Base-by-base conservation (phyloP, 768 basidiomycete species). In the Suillus brevipes region DNA sequence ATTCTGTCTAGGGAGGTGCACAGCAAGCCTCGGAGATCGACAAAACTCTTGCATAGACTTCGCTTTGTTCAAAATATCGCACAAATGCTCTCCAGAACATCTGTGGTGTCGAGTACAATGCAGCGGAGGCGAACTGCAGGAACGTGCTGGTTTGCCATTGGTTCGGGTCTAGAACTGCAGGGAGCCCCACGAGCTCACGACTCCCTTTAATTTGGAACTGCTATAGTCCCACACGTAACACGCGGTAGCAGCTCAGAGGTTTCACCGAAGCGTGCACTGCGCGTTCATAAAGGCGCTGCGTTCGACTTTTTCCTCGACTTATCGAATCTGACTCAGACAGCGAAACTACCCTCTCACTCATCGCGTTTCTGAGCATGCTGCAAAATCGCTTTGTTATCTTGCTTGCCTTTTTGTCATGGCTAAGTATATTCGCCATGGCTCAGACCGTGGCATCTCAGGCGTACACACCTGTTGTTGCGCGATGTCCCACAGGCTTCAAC, bases 401-500 rank as follows among this genome's bases (percentile, higher is more conserved):
- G 34, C 25, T 64, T 7, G 60, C 49, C 0, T 16, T 69, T 2
- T 28, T 43, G 0, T 7, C 53, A 55, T 68, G 59, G 67, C 61
- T 64, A 2, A 31, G 34, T 20, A 18, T 34, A 23, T 62, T 5
- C 16, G 70, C 57, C 13, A 40, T 64, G 28, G 72, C 73, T 6
- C 73, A 77, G 38, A 66, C 60, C n/a, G 36, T 71, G 18, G 69
- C 74, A 20, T 77, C 74, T 6, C 61, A 57, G 23, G 70, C 67
- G 0, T 77, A 76, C 49, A 73, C 69, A 0, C 75, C 76, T 1
- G 31, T 67, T 4, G 58, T 65, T 14, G 70, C 52, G 2, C 1
- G 60, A 4, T 77, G 76, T 42, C 70, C 75, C 0, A 20, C 62
- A 1, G 72, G 36, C 28, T 76, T 77, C 18, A n/a, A 60, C 1